Percentiles rank a stretch among this genome's conserved stretches.
Conservation (phyloP, 2,329 filamentous ascomycete species). For the Zymoseptoria passerinii region DNA sequence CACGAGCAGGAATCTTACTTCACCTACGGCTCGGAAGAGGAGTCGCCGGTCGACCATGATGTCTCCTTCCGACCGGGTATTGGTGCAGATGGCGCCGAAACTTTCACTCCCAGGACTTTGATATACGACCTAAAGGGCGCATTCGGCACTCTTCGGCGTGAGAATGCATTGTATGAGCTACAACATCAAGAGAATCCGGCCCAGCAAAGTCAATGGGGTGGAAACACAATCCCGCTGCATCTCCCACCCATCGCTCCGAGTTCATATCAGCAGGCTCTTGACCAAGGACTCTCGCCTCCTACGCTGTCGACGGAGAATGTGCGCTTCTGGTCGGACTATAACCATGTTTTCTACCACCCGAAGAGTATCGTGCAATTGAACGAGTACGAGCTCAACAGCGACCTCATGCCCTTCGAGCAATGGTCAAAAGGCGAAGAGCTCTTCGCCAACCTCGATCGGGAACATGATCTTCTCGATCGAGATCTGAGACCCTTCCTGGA, state of each 20-base stretch:
- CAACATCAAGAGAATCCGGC: conserved; percentile 35
- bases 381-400: conserved; percentile 76
- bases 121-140: conserved; percentile 93
- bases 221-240: conserved; percentile 59
- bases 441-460: conserved; percentile 47
- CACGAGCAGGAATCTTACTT: conserved; percentile 81
- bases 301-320: conserved; percentile 61
- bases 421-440: conserved; percentile 67
- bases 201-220: conserved; percentile 47
- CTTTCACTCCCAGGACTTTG: conserved; percentile 81
- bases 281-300: conserved; percentile 58
- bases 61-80: conserved; percentile 81
- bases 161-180: conserved; percentile 77
- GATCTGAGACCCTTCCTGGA: conserved; percentile 83
- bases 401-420: conserved; percentile 72
- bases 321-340: conserved; percentile 97
- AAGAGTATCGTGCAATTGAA: conserved; percentile 77
- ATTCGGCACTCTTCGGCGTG: conserved; percentile 79
- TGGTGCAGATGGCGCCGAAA: conserved; percentile 76
- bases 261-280: conserved; percentile 71
- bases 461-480: conserved; percentile 82
- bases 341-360: conserved; percentile 85
- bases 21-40: conserved; percentile 66
- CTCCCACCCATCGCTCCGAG: conserved; percentile 60
- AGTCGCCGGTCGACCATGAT: conserved; percentile 67